Conservation (phyloP, 768 basidiomycete species). For the Pulveroboletus sp. region DNA sequence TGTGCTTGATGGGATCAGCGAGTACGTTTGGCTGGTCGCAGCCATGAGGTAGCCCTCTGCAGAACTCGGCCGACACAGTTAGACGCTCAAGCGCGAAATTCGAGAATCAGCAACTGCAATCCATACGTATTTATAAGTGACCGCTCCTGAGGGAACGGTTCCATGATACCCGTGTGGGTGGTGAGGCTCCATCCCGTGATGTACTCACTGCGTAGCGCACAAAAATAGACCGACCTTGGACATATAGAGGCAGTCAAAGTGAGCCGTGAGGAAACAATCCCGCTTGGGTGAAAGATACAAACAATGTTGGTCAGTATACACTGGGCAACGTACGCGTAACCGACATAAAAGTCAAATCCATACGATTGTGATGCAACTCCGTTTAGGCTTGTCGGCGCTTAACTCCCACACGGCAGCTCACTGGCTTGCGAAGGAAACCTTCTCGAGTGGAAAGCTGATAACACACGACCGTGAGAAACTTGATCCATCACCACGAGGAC, state of each 20-base stretch:
- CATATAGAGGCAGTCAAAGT: background rate
- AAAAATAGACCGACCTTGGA: conserved; percentile 15
- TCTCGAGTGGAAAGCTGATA: conserved; percentile 69
- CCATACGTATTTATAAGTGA: conserved; percentile 7
- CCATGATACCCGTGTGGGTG: conserved; percentile 1
- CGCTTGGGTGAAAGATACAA: background rate
- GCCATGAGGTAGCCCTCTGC: conserved; percentile 16
- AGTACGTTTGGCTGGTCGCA: conserved; percentile 5
- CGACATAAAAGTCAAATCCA: background rate
- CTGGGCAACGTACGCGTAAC: background rate
- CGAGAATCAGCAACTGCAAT: conserved; percentile 1
- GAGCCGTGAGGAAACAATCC: background rate
- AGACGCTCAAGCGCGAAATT: conserved; percentile 8
- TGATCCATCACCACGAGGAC: conserved; percentile 5
- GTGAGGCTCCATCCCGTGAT: background rate
- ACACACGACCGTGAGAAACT: conserved; percentile 6
- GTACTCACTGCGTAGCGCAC: conserved; percentile 1
- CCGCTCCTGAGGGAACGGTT: conserved; percentile 2
- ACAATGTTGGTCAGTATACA: background rate
- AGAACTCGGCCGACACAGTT: conserved; percentile 7
- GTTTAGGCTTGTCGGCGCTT: conserved; percentile 49
- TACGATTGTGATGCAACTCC: background rate
- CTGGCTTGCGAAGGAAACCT: conserved; percentile 86
- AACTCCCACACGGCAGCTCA: conserved; percentile 70
- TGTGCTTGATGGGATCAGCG: conserved; percentile 6